Conservation (phyloP, 2,329 filamentous ascomycete genomes). For the Bipolaris bicolor region DNA sequence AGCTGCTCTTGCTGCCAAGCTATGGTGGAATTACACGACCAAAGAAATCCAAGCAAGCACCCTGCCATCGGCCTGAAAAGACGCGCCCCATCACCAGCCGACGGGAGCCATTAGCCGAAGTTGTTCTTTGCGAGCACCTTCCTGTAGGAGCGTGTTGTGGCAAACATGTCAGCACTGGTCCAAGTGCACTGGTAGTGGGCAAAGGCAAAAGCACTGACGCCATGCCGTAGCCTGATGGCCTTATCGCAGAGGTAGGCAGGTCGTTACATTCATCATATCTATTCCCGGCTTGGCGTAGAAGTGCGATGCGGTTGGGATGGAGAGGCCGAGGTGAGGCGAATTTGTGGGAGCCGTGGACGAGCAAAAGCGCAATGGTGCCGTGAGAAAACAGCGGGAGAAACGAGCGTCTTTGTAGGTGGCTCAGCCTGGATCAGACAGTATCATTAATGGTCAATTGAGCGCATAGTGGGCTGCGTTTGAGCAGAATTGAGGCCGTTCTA, state of each 20-base stretch:
- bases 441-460: neutral
- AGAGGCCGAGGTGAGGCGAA: slow-evolving; percentile 3
- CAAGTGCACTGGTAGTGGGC: neutral
- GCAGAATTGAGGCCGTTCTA: slow-evolving; percentile 20
- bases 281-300: slow-evolving; percentile 15
- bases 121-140: slow-evolving; percentile 1
- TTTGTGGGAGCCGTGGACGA: neutral
- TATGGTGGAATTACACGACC: slow-evolving; percentile 13
- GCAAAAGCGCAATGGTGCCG: neutral
- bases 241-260: slow-evolving; percentile 9
- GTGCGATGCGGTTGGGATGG: neutral
- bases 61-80: slow-evolving; percentile 1
- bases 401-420: slow-evolving; percentile 7
- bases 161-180: neutral
- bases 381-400: neutral
- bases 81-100: slow-evolving; percentile 9
- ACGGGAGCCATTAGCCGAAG: slow-evolving; percentile 8
- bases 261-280: neutral
- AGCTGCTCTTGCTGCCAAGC: slow-evolving; percentile 27
- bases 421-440: neutral
- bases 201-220: neutral
- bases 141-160: neutral
- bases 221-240: neutral
- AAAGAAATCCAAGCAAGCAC: slow-evolving; percentile 5
- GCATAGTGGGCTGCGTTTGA: slow-evolving; percentile 1